Evolutionary conservation across 2,329 filamentous ascomycete species (phyloP), one percentile per base, ranked within the genome.

Genomic region (Talaromyces sp.): DNA sequence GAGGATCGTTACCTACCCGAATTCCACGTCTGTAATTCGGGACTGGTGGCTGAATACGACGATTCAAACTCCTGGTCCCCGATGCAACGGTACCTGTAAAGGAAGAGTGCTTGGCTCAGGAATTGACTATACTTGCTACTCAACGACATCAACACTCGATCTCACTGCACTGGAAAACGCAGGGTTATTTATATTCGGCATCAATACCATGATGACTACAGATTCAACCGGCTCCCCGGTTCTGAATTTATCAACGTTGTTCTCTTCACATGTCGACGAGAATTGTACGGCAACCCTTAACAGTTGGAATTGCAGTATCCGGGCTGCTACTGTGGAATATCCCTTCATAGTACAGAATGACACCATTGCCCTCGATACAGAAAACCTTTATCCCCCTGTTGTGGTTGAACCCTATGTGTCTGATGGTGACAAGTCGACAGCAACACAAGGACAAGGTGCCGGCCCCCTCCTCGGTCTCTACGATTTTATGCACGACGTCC

Each of bases 271-370:
- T n/a, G 10, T 56, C 9, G 36, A 44, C 33, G 54, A 56, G 33
- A 36, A 36, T 33, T 56, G 54, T 23, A 44, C 36, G 9, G 54
- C 54, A 2, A 10, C 18, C 9, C 36, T 56, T 4, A 44, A n/a
- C n/a, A 56, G 36, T 18, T 36, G 36, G 54, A 56, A 27, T 56
- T 56, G 54, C 54, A n/a, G 40, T 56, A 40, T 56, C 31, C n/a
- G 40, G 33, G 36, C 33, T 44, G 54, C 33, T 27, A 56, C 36
- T 10, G 54, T 56, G 10, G 54, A 56, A 7, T 56, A 34, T 36
- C 54, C 54, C 12, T 56, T 56, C 33, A 36, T 44, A 36, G 36
- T 56, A n/a, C 12, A 56, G 23, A 56, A 56, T 33, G 40, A 12
- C 16, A 40, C 54, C 12, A 30, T 56, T 12, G 8, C 54, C 2